Percentiles rank a stretch among this genome's conserved stretches.
Evolutionary conservation across 2,329 filamentous ascomycete species (phyloP).

Genomic region (Apiospora sp.): DNA sequence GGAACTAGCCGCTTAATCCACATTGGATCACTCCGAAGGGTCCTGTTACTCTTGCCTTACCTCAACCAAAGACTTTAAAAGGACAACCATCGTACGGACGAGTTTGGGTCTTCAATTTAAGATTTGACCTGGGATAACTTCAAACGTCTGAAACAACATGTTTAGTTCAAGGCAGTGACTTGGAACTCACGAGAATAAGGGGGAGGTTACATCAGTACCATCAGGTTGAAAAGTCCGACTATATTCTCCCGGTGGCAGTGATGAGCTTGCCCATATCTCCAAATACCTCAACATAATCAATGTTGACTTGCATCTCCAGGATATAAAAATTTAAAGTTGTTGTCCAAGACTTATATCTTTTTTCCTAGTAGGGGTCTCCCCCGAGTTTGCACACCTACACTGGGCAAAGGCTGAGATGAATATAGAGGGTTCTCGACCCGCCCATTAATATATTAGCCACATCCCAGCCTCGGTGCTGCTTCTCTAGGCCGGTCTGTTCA

Average conservation of each 20-base stretch:
- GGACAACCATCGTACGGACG: not conserved
- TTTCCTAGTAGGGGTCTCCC: not conserved
- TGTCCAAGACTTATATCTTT: not conserved
- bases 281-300: too few relatives aligned
- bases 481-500: not conserved
- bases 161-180: too few relatives aligned
- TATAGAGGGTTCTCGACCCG: not conserved
- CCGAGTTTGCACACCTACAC: not conserved
- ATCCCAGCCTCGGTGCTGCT: not conserved
- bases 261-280: not conserved
- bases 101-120: too few relatives aligned
- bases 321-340: not conserved
- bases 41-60: not conserved
- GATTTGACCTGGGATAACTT: too few relatives aligned
- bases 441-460: not conserved
- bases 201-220: not conserved
- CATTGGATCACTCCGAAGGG: not conserved
- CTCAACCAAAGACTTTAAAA: not conserved
- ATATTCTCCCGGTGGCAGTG: not conserved
- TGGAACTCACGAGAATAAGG: too few relatives aligned
- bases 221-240: not conserved
- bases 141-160: too few relatives aligned
- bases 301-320: not conserved
- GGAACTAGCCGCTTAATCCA: not conserved
- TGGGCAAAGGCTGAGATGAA: not conserved